phyloP scores from a whole-genome alignment of 352 stramenopile species.

The Pythium phragmiticola region DNA sequence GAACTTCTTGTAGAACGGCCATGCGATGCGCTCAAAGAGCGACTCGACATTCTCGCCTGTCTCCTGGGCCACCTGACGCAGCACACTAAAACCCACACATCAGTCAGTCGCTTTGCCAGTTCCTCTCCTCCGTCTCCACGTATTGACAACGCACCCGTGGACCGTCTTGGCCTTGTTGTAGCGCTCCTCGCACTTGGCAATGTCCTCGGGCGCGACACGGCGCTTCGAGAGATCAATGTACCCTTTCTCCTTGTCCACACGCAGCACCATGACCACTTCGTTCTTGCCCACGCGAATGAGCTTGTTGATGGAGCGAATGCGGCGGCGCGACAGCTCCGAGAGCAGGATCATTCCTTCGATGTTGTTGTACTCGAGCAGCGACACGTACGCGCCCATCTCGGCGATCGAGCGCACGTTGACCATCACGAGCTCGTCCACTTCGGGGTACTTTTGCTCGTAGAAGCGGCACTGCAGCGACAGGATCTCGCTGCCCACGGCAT shows the following conservation, averaged over 20 bases:
- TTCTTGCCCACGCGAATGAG: conserved; percentile 99
- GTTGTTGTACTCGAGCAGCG: conserved; percentile 99
- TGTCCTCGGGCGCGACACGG: conserved; percentile 98
- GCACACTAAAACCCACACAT: conserved; percentile 70
- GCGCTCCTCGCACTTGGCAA: conserved; percentile 98
- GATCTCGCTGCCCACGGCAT: conserved; percentile 57
- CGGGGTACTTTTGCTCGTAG: conserved; percentile 93
- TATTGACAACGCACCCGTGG: conserved; percentile 88
- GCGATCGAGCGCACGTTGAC: conserved; percentile 96
- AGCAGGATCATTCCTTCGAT: conserved; percentile 99
- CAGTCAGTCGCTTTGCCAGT: conserved; percentile 32
- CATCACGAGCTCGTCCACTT: conserved; percentile 98
- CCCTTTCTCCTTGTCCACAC: conserved; percentile 99
- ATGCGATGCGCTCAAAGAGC: conserved; percentile 92
- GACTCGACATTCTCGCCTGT: conserved; percentile 74
- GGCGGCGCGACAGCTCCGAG: conserved; percentile 97
- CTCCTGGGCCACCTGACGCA: conserved; percentile 86
- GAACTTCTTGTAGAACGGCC: conserved; percentile 98
- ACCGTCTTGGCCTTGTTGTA: conserved; percentile 99
- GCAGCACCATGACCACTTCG: conserved; percentile 99
- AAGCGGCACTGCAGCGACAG: conserved; percentile 87
- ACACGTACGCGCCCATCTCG: conserved; percentile 99
- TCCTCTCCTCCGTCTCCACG: conserved; percentile 48
- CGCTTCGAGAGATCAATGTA: conserved; percentile 99
- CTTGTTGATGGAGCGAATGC: conserved; percentile 99